phyloP scores from a whole-genome alignment of 805 yeast genomes.

The Yarrowia osloensis region DNA sequence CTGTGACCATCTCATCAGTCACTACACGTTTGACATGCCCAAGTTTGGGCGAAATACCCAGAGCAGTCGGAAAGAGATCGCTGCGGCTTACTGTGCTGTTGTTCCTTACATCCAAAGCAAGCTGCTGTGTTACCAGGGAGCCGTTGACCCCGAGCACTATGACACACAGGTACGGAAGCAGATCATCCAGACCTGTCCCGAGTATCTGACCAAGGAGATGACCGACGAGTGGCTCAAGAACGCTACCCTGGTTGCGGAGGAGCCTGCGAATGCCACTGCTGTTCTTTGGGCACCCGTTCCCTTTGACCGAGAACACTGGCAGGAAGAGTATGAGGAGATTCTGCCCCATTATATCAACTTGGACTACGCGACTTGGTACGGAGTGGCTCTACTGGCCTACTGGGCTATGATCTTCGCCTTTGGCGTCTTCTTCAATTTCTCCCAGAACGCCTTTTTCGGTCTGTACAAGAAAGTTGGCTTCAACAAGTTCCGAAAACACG shows the following conservation, averaged over 20 bases:
- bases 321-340: constrained; percentile 20
- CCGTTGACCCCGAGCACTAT: neutral
- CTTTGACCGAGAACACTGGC: neutral
- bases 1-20: constrained; percentile 8
- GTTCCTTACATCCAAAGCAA: constrained; percentile 2
- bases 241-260: neutral
- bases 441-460: neutral
- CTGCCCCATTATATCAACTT: neutral
- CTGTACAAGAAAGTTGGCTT: constrained; percentile 32
- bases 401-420: constrained; percentile 39
- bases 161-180: constrained; percentile 18
- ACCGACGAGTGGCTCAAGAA: neutral
- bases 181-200: neutral
- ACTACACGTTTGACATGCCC: neutral
- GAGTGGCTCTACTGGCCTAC: constrained; percentile 39
- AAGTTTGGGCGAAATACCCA: too few species aligned
- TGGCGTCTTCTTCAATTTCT: constrained; percentile 36
- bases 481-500: constrained; percentile 35
- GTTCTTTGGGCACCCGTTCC: neutral
- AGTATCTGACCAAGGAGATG: neutral
- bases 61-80: neutral
- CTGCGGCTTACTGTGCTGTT: neutral
- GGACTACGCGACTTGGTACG: constrained; percentile 33
- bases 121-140: constrained; percentile 8
- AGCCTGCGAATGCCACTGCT: neutral